These are phyloP conservation scores for Fraxinus cuspidata DNA, from an alignment of 257 asterid species.

Conservation along the genomic window DNA sequence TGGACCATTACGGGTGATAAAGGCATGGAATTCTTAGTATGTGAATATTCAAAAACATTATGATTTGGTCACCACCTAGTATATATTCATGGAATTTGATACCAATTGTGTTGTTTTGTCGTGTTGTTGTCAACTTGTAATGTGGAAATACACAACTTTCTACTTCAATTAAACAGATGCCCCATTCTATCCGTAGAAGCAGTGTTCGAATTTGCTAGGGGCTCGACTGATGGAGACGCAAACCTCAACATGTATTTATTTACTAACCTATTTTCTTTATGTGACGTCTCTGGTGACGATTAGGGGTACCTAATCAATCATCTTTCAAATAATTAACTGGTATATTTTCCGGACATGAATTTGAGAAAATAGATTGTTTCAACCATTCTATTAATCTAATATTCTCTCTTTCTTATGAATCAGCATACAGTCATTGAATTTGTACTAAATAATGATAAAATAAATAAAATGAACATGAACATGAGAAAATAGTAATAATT, in stretches of 20 bases:
- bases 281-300: neutral
- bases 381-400: neutral
- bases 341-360: neutral
- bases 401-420: too few species aligned
- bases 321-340: too few species aligned
- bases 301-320: too few species aligned
- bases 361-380: neutral
- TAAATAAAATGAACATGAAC: too few species aligned
- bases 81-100: conserved; percentile 1
- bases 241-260: too few species aligned
- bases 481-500: too few species aligned
- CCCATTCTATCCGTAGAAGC: neutral
- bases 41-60: neutral
- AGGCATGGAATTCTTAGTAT: neutral
- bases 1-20: neutral
- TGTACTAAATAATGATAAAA: neutral
- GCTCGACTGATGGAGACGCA: neutral
- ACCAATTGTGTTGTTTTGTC: neutral
- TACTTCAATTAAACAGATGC: neutral
- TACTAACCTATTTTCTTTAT: neutral
- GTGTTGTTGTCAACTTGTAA: neutral
- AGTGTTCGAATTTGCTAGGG: neutral
- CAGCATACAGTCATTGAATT: neutral
- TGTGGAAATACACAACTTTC: neutral
- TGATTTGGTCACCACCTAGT: neutral